These are phyloP conservation scores for Amanita brunnescens DNA, from an alignment of 768 basidiomycete genomes.

Conservation along the genomic window DNA sequence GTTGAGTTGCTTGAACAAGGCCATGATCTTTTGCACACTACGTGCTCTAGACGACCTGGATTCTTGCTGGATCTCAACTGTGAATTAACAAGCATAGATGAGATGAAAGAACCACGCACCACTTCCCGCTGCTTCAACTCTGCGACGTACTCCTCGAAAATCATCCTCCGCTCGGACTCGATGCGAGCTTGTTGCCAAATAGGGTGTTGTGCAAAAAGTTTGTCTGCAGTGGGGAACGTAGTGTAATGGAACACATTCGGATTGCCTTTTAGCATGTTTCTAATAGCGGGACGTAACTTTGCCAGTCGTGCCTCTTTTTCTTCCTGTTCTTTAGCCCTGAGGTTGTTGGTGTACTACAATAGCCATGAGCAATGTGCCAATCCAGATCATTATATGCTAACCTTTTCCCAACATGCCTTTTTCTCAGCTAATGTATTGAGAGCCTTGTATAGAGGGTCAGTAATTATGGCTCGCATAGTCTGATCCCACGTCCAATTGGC, in stretches of 20 bases:
- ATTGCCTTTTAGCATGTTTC: constrained; percentile 81
- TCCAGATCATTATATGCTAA: constrained; percentile 23
- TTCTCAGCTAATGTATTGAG: constrained; percentile 91
- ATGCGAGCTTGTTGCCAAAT: constrained; percentile 86
- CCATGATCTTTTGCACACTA: constrained; percentile 75
- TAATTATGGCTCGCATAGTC: constrained; percentile 96
- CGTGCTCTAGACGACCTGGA: constrained; percentile 67
- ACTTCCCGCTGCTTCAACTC: constrained; percentile 86
- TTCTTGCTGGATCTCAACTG: constrained; percentile 51
- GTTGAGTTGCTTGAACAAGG: constrained; percentile 77
- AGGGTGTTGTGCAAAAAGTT: constrained; percentile 76
- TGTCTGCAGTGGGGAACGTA: constrained; percentile 84
- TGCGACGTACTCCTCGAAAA: constrained; percentile 87
- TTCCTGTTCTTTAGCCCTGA: constrained; percentile 77
- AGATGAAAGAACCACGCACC: constrained; percentile 39
- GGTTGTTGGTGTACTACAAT: constrained; percentile 62
- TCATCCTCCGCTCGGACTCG: constrained; percentile 75
- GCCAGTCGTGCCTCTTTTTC: constrained; percentile 77
- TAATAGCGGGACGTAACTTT: constrained; percentile 78
- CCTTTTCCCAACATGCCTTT: constrained; percentile 91
- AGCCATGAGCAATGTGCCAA: constrained; percentile 6
- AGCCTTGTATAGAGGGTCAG: constrained; percentile 94
- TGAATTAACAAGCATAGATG: constrained; percentile 3
- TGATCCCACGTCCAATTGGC: constrained; percentile 96
- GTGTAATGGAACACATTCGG: constrained; percentile 88